Evolutionary conservation across 2,329 filamentous ascomycete genomes (phyloP).

Genomic region (Rhexocercosporidium sp.): DNA sequence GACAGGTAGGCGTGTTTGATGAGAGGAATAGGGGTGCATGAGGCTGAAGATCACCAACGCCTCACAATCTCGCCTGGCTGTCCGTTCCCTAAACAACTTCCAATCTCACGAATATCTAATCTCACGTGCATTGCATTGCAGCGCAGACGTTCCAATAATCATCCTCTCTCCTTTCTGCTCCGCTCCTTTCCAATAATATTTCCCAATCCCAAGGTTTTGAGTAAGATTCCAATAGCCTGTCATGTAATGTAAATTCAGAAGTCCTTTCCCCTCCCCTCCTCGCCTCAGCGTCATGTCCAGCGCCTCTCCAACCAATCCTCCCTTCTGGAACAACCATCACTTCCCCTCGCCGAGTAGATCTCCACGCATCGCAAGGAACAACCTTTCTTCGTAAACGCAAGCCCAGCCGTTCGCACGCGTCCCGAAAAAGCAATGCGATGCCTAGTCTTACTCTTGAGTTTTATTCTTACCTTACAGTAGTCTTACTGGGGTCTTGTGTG

Average conservation of each 20-base stretch:
- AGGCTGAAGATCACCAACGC: not conserved
- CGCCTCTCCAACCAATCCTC: conserved; percentile 3
- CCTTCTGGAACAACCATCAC: not conserved
- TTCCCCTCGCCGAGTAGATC: not conserved
- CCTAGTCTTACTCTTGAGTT: too few relatives aligned
- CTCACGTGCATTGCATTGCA: not conserved
- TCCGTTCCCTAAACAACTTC: not conserved
- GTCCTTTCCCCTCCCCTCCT: not conserved
- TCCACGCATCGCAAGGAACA: not conserved
- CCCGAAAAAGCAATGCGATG: too few relatives aligned
- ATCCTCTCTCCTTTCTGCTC: too few relatives aligned
- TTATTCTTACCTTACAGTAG: too few relatives aligned
- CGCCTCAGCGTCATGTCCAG: too few relatives aligned
- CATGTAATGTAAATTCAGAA: not conserved
- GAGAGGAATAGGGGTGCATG: not conserved
- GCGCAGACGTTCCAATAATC: not conserved
- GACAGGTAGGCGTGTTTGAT: too few relatives aligned
- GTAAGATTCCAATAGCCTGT: not conserved
- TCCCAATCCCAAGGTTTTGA: not conserved
- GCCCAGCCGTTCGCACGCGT: too few relatives aligned
- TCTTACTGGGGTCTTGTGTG: too few relatives aligned
- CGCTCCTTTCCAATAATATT: not conserved
- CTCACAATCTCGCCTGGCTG: not conserved
- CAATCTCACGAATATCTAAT: not conserved
- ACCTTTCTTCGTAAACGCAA: not conserved